These are phyloP conservation scores for Zymoseptoria pseudotritici DNA, from an alignment of 2,329 filamentous ascomycete species.

Conservation along the genomic window DNA sequence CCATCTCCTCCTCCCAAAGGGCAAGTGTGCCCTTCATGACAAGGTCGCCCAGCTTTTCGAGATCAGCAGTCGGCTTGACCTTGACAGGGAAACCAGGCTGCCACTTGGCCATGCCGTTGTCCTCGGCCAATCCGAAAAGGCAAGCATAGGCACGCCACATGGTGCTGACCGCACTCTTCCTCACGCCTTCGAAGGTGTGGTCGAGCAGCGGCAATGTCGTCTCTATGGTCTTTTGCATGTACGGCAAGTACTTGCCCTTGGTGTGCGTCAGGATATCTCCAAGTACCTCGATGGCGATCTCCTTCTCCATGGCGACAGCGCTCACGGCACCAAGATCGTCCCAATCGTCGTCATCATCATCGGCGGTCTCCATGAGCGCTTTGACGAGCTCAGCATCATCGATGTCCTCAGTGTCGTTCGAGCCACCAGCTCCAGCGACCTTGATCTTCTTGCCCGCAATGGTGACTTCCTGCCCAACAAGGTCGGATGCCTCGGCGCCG, in stretches of 20 bases:
- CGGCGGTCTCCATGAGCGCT: constrained; percentile 40
- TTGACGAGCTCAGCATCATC: constrained; percentile 49
- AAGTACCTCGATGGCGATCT: constrained; percentile 90
- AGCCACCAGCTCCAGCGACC: constrained; percentile 53
- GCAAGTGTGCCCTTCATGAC: constrained; percentile 77
- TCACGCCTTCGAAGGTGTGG: constrained; percentile 86
- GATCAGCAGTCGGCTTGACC: constrained; percentile 67
- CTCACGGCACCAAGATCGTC: constrained; percentile 78
- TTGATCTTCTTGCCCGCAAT: constrained; percentile 81
- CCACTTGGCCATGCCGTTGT: constrained; percentile 74
- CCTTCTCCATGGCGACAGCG: constrained; percentile 88
- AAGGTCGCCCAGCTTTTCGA: constrained; percentile 78
- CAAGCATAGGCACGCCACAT: constrained; percentile 90
- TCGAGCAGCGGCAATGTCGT: constrained; percentile 73
- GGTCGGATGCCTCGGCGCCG: constrained; percentile 64
- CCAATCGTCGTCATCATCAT: constrained; percentile 70
- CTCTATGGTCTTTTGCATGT: constrained; percentile 82
- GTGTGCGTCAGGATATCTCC: constrained; percentile 88
- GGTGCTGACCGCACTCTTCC: constrained; percentile 84
- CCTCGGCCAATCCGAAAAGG: constrained; percentile 80
- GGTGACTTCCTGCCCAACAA: constrained; percentile 67
- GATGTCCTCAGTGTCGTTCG: constrained; percentile 47
- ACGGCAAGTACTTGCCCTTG: constrained; percentile 70
- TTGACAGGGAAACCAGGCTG: constrained; percentile 77
- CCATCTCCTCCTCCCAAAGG: constrained; percentile 82